Evolutionary conservation across 2,329 filamentous ascomycete species (phyloP).

Genomic region (Hypoxylon sp.): DNA sequence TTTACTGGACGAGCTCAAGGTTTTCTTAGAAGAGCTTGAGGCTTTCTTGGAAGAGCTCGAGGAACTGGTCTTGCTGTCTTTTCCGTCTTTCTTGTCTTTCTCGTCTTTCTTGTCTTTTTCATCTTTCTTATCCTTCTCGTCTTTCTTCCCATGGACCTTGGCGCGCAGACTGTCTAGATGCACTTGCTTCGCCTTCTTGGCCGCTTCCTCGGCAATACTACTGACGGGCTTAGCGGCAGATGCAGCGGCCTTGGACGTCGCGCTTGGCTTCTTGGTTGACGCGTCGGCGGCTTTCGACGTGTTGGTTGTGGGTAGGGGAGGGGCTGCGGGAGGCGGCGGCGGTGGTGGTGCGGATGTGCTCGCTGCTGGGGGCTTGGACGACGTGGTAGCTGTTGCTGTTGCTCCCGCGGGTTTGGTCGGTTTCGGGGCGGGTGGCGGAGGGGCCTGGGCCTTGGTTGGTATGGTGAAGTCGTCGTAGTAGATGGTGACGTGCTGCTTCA

Average conservation of each 20-base stretch:
- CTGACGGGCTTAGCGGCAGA: conserved; percentile 52
- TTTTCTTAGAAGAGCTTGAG: too few species aligned
- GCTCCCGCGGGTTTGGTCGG: conserved; percentile 48
- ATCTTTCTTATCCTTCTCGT: conserved; percentile 38
- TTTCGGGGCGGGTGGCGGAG: conserved; percentile 52
- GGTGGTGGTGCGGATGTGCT: conserved; percentile 31
- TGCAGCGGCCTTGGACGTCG: conserved; percentile 36
- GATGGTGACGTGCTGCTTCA: conserved; percentile 83
- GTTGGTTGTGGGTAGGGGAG: conserved; percentile 46
- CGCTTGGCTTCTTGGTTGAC: neutral
- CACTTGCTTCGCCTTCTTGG: conserved; percentile 68
- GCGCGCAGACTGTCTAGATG: conserved; percentile 62
- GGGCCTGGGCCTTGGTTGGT: conserved; percentile 62
- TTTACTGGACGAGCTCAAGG: too few species aligned
- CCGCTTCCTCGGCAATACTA: conserved; percentile 71
- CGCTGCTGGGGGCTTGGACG: too few species aligned
- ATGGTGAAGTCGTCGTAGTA: conserved; percentile 70
- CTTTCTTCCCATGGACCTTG: conserved; percentile 61
- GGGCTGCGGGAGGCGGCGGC: conserved; percentile 37
- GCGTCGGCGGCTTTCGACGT: conserved; percentile 32
- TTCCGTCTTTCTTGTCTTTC: conserved; percentile 26
- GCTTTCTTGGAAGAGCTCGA: conserved; percentile 1
- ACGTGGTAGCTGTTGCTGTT: conserved; percentile 40
- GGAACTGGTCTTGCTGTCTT: too few species aligned
- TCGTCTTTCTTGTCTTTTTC: conserved; percentile 21